Evolutionary conservation across 345 rosid genomes (phyloP).

Genomic region (Camelina sativa): DNA sequence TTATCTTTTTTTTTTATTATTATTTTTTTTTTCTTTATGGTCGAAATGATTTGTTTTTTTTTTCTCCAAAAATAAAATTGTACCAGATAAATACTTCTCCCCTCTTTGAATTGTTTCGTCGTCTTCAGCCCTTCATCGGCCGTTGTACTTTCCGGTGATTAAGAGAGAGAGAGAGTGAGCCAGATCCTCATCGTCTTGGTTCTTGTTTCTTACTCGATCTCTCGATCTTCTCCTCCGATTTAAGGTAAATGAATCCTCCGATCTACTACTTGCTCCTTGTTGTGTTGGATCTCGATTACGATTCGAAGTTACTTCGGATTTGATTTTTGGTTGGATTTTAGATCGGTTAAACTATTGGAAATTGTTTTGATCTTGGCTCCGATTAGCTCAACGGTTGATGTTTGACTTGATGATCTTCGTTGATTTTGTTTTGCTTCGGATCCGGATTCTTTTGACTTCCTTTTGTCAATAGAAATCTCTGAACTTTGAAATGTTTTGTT

Average conservation of each 20-base stretch:
- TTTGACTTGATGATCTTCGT: background rate
- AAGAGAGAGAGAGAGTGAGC: background rate
- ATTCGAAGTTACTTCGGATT: background rate
- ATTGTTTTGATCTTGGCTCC: background rate
- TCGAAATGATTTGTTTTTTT: slow-evolving; percentile 49
- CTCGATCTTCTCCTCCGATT: background rate
- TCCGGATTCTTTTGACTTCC: background rate
- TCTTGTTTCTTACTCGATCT: slow-evolving; percentile 29
- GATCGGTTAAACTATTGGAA: slow-evolving; percentile 1
- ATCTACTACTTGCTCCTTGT: slow-evolving; percentile 1
- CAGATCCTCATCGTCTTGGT: slow-evolving; percentile 6
- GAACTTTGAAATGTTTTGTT: background rate
- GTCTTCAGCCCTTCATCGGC: slow-evolving; percentile 14
- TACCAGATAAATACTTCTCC: slow-evolving; percentile 14
- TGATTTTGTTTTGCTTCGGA: background rate
- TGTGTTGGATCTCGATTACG: background rate
- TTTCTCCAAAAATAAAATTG: slow-evolving; percentile 1
- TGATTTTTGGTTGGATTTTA: background rate
- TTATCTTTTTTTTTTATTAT: slow-evolving; percentile 45
- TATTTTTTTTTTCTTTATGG: slow-evolving; percentile 44
- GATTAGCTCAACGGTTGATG: background rate
- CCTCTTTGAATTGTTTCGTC: slow-evolving; percentile 19
- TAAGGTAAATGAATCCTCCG: slow-evolving; percentile 7
- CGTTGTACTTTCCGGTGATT: background rate
- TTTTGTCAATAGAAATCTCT: background rate